Conservation (phyloP, 768 basidiomycete genomes). For the Auriscalpium microsporum region DNA sequence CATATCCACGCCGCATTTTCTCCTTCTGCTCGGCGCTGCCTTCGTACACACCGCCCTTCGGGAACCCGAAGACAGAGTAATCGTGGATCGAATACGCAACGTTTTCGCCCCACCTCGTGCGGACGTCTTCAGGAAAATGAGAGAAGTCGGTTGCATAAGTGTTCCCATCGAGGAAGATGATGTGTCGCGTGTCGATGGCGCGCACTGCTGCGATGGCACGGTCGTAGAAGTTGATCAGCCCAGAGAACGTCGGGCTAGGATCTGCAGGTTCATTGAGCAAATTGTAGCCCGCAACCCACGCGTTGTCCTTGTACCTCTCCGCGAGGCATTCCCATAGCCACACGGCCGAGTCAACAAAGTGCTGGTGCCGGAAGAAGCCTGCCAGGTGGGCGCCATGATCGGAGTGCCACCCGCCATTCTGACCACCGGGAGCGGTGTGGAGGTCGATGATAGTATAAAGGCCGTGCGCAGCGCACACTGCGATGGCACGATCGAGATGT, state of each 20-base stretch:
- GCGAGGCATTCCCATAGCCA: conserved; percentile 35
- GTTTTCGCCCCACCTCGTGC: conserved; percentile 26
- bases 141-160: conserved; percentile 31
- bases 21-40: conserved; percentile 22
- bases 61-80: conserved; percentile 32
- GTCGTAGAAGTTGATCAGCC: conserved; percentile 31
- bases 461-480: conserved; percentile 29
- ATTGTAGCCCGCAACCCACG: conserved; percentile 41
- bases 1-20: conserved; percentile 21
- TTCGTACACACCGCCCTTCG: conserved; percentile 24
- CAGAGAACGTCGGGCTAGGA: conserved; percentile 19
- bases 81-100: conserved; percentile 32
- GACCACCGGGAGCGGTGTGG: conserved; percentile 24
- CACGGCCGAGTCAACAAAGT: conserved; percentile 35
- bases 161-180: conserved; percentile 36
- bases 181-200: conserved; percentile 32
- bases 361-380: conserved; percentile 32
- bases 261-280: conserved; percentile 39
- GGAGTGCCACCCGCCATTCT: conserved; percentile 29
- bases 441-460: conserved; percentile 36
- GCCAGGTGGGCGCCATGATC: conserved; percentile 20
- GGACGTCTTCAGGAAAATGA: conserved; percentile 20
- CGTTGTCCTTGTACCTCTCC: conserved; percentile 32
- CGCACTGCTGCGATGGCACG: conserved; percentile 33
- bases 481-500: conserved; percentile 35